Percentiles rank a stretch among this genome's conserved stretches.
These are phyloP conservation scores for Phoma sp. DNA, from an alignment of 2,329 filamentous ascomycete genomes.

Conservation along the genomic window DNA sequence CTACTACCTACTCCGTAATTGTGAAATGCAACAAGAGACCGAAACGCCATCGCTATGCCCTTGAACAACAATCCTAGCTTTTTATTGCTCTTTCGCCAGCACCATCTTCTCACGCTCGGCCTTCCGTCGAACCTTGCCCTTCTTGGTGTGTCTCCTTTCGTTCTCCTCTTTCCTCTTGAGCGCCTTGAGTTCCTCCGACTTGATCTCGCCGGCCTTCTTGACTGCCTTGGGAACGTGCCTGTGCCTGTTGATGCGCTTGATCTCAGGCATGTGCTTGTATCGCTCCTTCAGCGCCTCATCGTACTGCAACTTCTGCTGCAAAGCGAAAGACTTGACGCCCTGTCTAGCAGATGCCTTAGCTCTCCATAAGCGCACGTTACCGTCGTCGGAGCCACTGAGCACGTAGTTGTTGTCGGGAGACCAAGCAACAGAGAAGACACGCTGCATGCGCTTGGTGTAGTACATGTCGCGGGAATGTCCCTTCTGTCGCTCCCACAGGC, in stretches of 20 bases:
- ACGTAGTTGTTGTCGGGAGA: slow-evolving; percentile 90
- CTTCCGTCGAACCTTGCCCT: slow-evolving; percentile 74
- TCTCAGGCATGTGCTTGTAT: slow-evolving; percentile 95
- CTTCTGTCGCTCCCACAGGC: slow-evolving; percentile 79
- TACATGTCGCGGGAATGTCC: slow-evolving; percentile 93
- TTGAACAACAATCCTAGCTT: slow-evolving; percentile 6
- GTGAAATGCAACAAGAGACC: slow-evolving; percentile 12
- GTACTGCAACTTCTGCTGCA: slow-evolving; percentile 90
- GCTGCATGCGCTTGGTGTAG: slow-evolving; percentile 97
- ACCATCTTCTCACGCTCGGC: slow-evolving; percentile 94
- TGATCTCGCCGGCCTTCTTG: slow-evolving; percentile 96
- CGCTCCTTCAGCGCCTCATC: slow-evolving; percentile 82
- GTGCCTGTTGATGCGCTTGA: slow-evolving; percentile 87
- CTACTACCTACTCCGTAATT: background rate
- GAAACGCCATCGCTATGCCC: slow-evolving; percentile 47
- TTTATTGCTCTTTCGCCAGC: slow-evolving; percentile 68
- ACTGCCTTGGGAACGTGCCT: slow-evolving; percentile 89
- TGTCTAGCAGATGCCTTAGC: slow-evolving; percentile 82
- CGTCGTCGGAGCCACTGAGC: slow-evolving; percentile 90
- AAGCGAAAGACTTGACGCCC: slow-evolving; percentile 82
- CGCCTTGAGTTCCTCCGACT: slow-evolving; percentile 82
- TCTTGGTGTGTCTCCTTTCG: slow-evolving; percentile 87
- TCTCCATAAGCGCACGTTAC: slow-evolving; percentile 89
- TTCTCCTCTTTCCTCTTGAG: slow-evolving; percentile 95
- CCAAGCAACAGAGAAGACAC: slow-evolving; percentile 84